Evolutionary conservation across 2,329 filamentous ascomycete species (phyloP), one percentile per base, ranked within the genome.

Genomic region (Alternaria gansuensis): DNA sequence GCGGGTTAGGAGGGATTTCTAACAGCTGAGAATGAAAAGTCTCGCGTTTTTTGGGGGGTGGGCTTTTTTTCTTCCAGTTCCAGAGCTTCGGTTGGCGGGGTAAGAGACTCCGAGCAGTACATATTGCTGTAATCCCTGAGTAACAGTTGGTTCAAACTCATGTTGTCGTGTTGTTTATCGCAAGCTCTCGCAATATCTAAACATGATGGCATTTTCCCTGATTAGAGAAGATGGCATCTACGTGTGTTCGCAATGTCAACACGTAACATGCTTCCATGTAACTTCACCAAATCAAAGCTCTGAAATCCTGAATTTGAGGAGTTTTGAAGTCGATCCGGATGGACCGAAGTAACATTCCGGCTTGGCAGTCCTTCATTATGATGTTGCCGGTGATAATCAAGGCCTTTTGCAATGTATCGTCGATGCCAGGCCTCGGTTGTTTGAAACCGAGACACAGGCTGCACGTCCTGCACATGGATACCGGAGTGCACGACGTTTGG

Each of bases 401-500:
- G 29, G 13, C 44, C 31, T 34, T 24, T 29, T 24, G 45, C 37
- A 46, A 31, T 31, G 40, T 52, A 58, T 58, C 55, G 55, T 29
- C 55, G 55, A 58, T 58, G 36, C 11, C 17, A 28, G 46, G 50
- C 24, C 43, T 48, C 34, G 45, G 37, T 41, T 5, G 29, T 11
- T 23, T 44, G 41, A 43, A 23, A 29, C 17, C 34, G 26, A 48
- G 23, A 48, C 37, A 46, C 51, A 33, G 45, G 36, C 51, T 54
- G 44, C 44, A 43, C 45, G 44, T 44, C 51, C 48, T 58, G 55
- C 55, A 54, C 40, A 54, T 33, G 55, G 44, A 49, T 49, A 54
- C 46, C 29, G 24, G 31, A 39, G 55, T 54, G 23, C 36, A 54
- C 31, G 55, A 54, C 29, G 17, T n/a, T 23, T 52, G 36, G 40